These are phyloP conservation scores for Scedosporium boydii DNA, from an alignment of 2,329 filamentous ascomycete species.

Conservation along the genomic window DNA sequence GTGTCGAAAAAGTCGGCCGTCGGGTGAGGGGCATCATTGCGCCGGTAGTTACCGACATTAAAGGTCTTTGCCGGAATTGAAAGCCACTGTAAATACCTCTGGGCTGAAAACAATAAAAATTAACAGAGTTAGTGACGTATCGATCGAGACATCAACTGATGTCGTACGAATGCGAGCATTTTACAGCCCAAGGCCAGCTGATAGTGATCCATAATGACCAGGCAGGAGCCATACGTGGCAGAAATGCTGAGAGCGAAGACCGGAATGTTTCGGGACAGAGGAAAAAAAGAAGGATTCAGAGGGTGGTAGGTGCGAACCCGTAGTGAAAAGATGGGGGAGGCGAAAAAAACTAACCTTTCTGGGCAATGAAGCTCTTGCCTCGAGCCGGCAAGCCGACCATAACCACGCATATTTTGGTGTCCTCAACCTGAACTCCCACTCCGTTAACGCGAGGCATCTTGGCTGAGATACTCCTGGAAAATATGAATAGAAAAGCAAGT, in stretches of 20 bases:
- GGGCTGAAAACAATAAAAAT: constrained; percentile 42
- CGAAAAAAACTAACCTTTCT: constrained; percentile 69
- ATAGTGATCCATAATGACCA: background rate
- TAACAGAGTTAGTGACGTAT: background rate
- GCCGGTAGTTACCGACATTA: constrained; percentile 94
- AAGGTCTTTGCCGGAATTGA: constrained; percentile 90
- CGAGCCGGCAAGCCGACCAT: constrained; percentile 96
- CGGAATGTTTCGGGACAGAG: background rate
- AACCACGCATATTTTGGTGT: constrained; percentile 93
- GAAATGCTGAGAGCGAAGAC: background rate
- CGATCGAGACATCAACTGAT: background rate
- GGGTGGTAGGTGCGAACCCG: background rate
- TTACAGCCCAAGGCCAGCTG: too few species aligned
- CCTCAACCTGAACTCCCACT: constrained; percentile 77
- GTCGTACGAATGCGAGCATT: background rate
- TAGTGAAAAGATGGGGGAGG: background rate
- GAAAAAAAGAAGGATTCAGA: background rate
- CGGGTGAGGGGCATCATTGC: constrained; percentile 80
- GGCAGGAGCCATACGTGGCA: background rate
- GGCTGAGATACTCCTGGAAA: constrained; percentile 4
- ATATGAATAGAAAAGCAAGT: constrained; percentile 3
- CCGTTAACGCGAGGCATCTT: constrained; percentile 18
- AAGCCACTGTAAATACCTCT: constrained; percentile 93
- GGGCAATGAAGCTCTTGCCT: constrained; percentile 95
- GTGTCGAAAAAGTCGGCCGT: constrained; percentile 93